These are phyloP conservation scores for Pancytospora philotis DNA, from an alignment of 371 early-diverging fungal species.

Conservation along the genomic window DNA sequence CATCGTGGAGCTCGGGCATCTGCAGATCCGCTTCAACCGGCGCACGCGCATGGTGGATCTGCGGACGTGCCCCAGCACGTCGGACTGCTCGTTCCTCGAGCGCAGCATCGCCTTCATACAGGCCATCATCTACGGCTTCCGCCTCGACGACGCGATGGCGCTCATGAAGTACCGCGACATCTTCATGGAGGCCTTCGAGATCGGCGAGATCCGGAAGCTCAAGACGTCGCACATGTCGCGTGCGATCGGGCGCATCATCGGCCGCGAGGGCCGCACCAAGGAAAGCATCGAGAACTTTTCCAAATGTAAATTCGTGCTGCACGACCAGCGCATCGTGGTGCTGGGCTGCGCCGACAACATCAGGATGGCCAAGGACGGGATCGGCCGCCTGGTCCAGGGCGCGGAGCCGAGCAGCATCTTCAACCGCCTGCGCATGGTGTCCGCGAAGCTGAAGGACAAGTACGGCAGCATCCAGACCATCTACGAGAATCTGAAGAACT, in stretches of 20 bases:
- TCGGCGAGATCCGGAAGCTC: constrained; percentile 90
- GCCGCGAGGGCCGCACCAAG: constrained; percentile 90
- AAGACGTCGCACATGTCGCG: constrained; percentile 85
- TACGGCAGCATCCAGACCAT: constrained; percentile 49
- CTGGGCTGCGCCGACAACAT: constrained; percentile 89
- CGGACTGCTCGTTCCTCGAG: constrained; percentile 68
- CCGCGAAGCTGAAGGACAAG: constrained; percentile 55
- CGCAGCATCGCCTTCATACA: constrained; percentile 66
- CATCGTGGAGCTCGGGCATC: constrained; percentile 84
- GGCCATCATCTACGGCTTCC: constrained; percentile 86
- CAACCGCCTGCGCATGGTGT: constrained; percentile 53
- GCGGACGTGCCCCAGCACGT: constrained; percentile 61
- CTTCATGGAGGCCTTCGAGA: constrained; percentile 78
- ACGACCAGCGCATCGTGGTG: constrained; percentile 88
- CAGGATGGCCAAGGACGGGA: constrained; percentile 84
- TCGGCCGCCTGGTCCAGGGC: constrained; percentile 83
- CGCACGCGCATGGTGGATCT: constrained; percentile 76
- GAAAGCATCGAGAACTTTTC: constrained; percentile 87
- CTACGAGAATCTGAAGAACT: constrained; percentile 42
- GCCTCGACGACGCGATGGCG: constrained; percentile 76
- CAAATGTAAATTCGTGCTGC: constrained; percentile 85
- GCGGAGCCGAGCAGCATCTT: constrained; percentile 92
- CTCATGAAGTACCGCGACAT: constrained; percentile 70
- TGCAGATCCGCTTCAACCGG: constrained; percentile 88
- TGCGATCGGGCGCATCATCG: constrained; percentile 95